phyloP scores from a whole-genome alignment of 2,329 filamentous ascomycete genomes.

The Periglandula ipomoeae region DNA sequence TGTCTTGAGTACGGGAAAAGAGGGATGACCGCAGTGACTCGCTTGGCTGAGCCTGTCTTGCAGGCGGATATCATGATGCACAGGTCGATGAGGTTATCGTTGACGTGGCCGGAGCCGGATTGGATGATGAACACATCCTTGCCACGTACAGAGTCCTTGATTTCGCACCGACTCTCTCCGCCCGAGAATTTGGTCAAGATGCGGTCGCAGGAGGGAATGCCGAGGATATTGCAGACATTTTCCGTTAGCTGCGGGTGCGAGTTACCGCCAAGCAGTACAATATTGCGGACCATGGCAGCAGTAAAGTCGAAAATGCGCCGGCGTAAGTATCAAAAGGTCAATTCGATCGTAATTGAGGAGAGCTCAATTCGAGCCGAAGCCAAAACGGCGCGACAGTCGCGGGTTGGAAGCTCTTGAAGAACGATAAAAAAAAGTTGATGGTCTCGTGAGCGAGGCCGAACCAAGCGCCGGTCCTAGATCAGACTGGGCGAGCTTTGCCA shows the following conservation, averaged over 20 bases:
- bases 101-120: slow-evolving; percentile 84
- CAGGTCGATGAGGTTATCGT: slow-evolving; percentile 92
- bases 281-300: slow-evolving; percentile 79
- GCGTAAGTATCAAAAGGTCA: not conserved
- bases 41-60: slow-evolving; percentile 84
- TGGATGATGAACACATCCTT: slow-evolving; percentile 99
- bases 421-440: not conserved
- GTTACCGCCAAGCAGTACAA: slow-evolving; percentile 86
- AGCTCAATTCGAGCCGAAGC: not conserved
- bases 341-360: not conserved
- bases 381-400: not conserved
- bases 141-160: slow-evolving; percentile 89
- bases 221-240: slow-evolving; percentile 78
- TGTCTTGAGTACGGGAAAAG: slow-evolving; percentile 96
- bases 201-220: slow-evolving; percentile 75
- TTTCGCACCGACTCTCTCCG: slow-evolving; percentile 90
- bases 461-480: not conserved
- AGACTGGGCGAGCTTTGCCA: slow-evolving; percentile 1
- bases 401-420: not conserved
- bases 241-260: slow-evolving; percentile 85
- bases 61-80: slow-evolving; percentile 98
- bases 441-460: slow-evolving; percentile 4
- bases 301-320: slow-evolving; percentile 1
- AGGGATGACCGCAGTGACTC: slow-evolving; percentile 88
- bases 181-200: slow-evolving; percentile 88